Conservation (phyloP, 129 eudicot species). For the Scalesia atractyloides region DNA sequence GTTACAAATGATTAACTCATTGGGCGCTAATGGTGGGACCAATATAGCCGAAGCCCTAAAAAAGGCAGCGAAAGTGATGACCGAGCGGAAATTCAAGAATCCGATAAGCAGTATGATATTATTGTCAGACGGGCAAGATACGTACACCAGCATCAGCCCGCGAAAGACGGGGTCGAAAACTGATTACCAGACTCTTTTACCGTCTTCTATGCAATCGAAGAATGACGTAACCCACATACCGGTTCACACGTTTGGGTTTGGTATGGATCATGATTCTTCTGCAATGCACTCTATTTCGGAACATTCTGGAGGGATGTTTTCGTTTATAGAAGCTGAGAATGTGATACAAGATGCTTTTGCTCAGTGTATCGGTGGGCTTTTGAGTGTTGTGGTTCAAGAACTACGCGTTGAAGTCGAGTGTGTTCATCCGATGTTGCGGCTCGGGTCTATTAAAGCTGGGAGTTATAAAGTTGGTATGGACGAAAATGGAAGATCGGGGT, state of each 20-base stretch:
- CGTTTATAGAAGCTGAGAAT: conserved; percentile 74
- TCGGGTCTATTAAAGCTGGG: conserved; percentile 68
- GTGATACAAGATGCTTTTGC: conserved; percentile 97
- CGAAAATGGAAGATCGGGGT: conserved; percentile 43
- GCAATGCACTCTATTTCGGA: conserved; percentile 86
- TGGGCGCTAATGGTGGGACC: conserved; percentile 78
- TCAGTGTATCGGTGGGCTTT: conserved; percentile 92
- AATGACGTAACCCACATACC: conserved; percentile 44
- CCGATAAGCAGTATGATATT: conserved; percentile 76
- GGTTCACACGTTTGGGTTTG: conserved; percentile 88
- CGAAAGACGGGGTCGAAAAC: conserved; percentile 27
- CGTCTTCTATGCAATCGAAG: conserved; percentile 52
- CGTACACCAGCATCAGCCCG: conserved; percentile 53
- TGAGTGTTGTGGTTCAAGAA: conserved; percentile 85
- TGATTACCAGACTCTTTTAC: conserved; percentile 49
- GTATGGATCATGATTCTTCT: conserved; percentile 83
- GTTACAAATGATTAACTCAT: conserved; percentile 64
- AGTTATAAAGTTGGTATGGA: conserved; percentile 47
- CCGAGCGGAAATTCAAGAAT: conserved; percentile 63
- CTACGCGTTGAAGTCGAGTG: conserved; percentile 65
- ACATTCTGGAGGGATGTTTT: conserved; percentile 85
- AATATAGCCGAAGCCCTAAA: conserved; percentile 76
- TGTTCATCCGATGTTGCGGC: conserved; percentile 44
- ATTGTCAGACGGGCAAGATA: conserved; percentile 94
- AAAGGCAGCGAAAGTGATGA: conserved; percentile 75